Evolutionary conservation across 2,329 filamentous ascomycete genomes (phyloP), one percentile per base, ranked within the genome.

Genomic region (Fusarium burgessii): DNA sequence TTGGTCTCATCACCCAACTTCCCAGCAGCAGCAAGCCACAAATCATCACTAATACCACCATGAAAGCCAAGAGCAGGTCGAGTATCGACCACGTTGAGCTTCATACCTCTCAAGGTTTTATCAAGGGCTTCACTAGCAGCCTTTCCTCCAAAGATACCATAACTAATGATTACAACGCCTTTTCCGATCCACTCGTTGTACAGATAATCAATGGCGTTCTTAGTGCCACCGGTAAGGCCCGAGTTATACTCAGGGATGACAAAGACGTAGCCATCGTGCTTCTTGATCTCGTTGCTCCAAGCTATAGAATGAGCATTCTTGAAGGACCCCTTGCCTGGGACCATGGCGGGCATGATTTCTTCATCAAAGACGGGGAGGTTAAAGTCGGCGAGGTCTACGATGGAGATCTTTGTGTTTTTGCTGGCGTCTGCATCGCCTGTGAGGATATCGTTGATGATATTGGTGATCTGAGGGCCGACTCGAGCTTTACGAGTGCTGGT

Each of bases 131-230:
- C 51, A 7, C 36, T 68, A 2, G 70, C 58, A 5, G 43, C 2
- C 0, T 11, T 56, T 2, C 70, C 70, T n/a, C 66, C 70, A 5
- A 38, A 13, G 7, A 73, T 71, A 3, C 71, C 71, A 7, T 73
- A 73, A 9, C 67, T 73, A 12, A 73, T 38, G 4, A 73, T 49
- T 8, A 60, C 17, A 7, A 57, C 70, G 4, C 67, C 49, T 29
- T 73, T 73, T 3, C 67, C 71, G 4, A 45, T 40, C 67, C 87
- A 90, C 74, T 90, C 88, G 71, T 89, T 79, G 71, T 82, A 85
- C 2, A 91, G 81, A 73, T 88, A 90, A 75, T 91, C 89, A 59
- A 91, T 83, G 9, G 89, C 88, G 74, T 90, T 91, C 80, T 91
- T 91, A 51, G 87, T 78, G 10, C 80, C 83, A 0, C 84, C 87